Percentiles rank a stretch among this genome's conserved stretches.
These are phyloP conservation scores for Pelargonium nanum DNA, from an alignment of 345 rosid genomes.

Conservation along the genomic window DNA sequence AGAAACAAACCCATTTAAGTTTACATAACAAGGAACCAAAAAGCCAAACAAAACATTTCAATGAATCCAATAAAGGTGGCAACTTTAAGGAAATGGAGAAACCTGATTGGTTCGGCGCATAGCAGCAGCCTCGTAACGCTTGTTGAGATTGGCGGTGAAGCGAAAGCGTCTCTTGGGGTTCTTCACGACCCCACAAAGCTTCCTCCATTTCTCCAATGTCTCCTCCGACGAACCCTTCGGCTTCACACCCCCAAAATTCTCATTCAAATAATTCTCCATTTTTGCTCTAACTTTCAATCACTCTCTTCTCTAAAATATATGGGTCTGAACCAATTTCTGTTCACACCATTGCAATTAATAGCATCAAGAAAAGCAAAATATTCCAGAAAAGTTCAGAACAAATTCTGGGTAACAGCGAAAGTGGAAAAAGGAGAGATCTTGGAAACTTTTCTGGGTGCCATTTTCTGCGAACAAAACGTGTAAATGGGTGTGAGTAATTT, in stretches of 20 bases:
- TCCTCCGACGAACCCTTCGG: conserved; percentile 62
- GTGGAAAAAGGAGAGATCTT: too few relatives aligned
- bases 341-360: neutral
- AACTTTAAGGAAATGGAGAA: neutral
- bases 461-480: too few relatives aligned
- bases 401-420: too few relatives aligned
- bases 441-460: too few relatives aligned
- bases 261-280: conserved; percentile 61
- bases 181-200: conserved; percentile 62
- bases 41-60: too few relatives aligned
- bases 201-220: conserved; percentile 60
- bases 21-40: too few relatives aligned
- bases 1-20: too few relatives aligned
- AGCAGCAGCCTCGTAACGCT: conserved; percentile 77
- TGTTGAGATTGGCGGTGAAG: conserved; percentile 77
- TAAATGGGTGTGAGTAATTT: too few relatives aligned
- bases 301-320: too few relatives aligned
- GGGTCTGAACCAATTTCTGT: neutral
- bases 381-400: too few relatives aligned
- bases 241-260: conserved; percentile 50
- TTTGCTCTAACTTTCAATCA: neutral
- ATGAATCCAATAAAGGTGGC: too few relatives aligned
- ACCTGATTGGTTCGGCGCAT: conserved; percentile 87
- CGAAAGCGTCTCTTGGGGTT: conserved; percentile 83
- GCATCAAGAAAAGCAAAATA: too few relatives aligned